Evolutionary conservation across 352 stramenopile genomes (phyloP), one percentile per base, ranked within the genome.

Genomic region (Pythium phragmiticola): DNA sequence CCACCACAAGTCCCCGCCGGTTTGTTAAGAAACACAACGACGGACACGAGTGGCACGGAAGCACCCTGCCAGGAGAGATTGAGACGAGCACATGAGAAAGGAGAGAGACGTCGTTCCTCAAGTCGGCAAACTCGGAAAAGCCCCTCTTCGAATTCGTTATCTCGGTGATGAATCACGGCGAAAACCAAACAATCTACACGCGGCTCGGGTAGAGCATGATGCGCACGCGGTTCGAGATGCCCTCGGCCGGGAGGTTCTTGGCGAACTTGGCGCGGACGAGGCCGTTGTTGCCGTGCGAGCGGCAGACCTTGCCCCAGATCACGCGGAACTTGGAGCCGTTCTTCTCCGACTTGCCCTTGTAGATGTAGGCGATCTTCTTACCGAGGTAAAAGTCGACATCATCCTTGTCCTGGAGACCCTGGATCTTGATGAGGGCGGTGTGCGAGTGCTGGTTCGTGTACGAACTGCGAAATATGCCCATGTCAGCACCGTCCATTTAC

Each of bases 291-390:
- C 98, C 98, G 80, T 99, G 98, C 55, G 92, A 82, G 60, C 97
- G 91, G 72, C 80, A 96, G 48, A 99, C 96, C 80, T 98, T 99
- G 76, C 98, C 98, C 97, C 98, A 99, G 69, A 99, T 98, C 64
- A 99, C 96, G 72, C 97, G 92, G 89, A 98, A 99, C 82, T 99
- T 99, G 61, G 92, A 94, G 80, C 91, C 94, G 76, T 98, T 98
- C 95, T 95, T 97, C 62, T 94, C 72, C 60, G 80, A 83, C 81
- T 95, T 94, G 79, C 78, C 88, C 93, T 99, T 99, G 92, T 99
- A 99, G 76, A 99, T 99, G 91, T 99, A 99, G 43, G 97, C 98
- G 70, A 99, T 93, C 71, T 97, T 97, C 95, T 99, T 99, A 75
- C 98, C 98, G 57, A 99, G 84, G 89, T 99, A 99, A 75, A 99